phyloP scores from a whole-genome alignment of 2,329 filamentous ascomycete genomes.

The Passalora sequoiae region DNA sequence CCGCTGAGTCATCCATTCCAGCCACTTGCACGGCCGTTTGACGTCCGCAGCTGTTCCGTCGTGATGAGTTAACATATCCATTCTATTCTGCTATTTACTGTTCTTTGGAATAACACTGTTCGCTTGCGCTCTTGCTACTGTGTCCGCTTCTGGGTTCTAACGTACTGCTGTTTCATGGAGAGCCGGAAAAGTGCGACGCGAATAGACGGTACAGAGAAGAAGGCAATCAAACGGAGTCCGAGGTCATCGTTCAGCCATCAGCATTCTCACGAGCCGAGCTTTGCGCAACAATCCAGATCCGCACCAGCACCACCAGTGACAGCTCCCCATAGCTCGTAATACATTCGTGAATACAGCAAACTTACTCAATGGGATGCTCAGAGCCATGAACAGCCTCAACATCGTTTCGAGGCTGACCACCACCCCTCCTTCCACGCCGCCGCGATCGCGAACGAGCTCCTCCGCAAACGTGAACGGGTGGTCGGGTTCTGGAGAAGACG shows the following conservation, averaged over 20 bases:
- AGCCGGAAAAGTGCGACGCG: too few relatives aligned
- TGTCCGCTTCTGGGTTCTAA: too few relatives aligned
- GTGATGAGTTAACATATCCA: too few relatives aligned
- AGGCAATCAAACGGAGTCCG: not conserved
- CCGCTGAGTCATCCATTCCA: too few relatives aligned
- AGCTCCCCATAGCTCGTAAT: not conserved
- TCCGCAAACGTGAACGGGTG: slow-evolving; percentile 20
- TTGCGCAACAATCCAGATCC: not conserved
- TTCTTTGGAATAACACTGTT: too few relatives aligned
- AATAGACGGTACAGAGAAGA: too few relatives aligned
- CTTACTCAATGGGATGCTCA: slow-evolving; percentile 16
- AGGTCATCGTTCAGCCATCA: not conserved
- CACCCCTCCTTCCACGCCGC: slow-evolving; percentile 47
- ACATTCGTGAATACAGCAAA: not conserved
- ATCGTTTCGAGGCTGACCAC: slow-evolving; percentile 74
- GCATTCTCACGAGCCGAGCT: not conserved
- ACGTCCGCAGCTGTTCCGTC: too few relatives aligned
- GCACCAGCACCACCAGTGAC: not conserved
- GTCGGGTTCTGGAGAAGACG: slow-evolving; percentile 10
- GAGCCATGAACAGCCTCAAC: slow-evolving; percentile 92
- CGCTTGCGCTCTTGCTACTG: too few relatives aligned
- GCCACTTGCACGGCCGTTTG: too few relatives aligned
- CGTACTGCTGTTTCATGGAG: too few relatives aligned
- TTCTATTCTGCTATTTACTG: too few relatives aligned
- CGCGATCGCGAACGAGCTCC: slow-evolving; percentile 44